These are phyloP conservation scores for Fusarium irregulare DNA, from an alignment of 2,329 filamentous ascomycete genomes.

Conservation along the genomic window DNA sequence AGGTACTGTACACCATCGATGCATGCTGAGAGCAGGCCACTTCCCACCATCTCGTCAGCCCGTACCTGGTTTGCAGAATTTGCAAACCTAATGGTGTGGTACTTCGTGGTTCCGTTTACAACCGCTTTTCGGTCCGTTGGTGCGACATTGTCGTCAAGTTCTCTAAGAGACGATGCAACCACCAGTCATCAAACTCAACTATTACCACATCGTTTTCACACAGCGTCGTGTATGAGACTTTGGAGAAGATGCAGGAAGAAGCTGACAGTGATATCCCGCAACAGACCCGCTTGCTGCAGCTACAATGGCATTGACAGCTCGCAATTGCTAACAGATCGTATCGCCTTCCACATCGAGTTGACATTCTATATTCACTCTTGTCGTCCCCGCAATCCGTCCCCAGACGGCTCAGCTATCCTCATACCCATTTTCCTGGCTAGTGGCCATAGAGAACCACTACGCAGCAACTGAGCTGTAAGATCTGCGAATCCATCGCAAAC, in stretches of 20 bases:
- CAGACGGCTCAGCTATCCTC: conserved; percentile 13
- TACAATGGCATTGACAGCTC: background rate
- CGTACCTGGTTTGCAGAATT: conserved; percentile 8
- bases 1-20: conserved; percentile 17
- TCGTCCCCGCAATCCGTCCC: conserved; percentile 32
- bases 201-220: background rate
- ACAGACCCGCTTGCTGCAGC: conserved; percentile 2
- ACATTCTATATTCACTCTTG: background rate
- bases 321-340: background rate
- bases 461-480: conserved; percentile 20
- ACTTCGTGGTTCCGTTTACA: conserved; percentile 21
- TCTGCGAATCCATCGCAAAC: background rate
- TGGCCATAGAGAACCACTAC: background rate
- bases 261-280: background rate
- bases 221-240: background rate
- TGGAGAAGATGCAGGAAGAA: background rate
- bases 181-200: conserved; percentile 4
- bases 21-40: conserved; percentile 4
- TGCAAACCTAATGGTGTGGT: conserved; percentile 24
- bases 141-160: conserved; percentile 5
- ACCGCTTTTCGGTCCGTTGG: conserved; percentile 15
- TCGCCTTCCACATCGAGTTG: background rate
- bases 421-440: conserved; percentile 1
- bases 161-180: conserved; percentile 7
- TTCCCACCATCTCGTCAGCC: conserved; percentile 17